A percentile compares a stretch with the other conserved stretches of the same genome.
phyloP scores from a whole-genome alignment of 2,329 filamentous ascomycete species.

The Ophiocordyceps camponoti-saundersi region DNA sequence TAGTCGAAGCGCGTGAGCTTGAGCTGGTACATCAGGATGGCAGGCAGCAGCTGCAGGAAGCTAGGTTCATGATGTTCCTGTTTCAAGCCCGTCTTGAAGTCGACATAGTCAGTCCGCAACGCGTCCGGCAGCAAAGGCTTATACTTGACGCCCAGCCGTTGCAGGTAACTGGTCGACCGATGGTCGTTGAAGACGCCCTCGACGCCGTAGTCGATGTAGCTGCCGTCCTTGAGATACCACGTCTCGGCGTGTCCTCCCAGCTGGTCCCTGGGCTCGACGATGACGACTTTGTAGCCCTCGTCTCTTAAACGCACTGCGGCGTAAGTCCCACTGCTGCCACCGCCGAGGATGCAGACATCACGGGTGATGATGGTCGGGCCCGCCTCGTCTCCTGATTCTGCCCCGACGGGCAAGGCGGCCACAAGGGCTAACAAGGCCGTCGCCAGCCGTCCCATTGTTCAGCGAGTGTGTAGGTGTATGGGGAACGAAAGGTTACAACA shows the following conservation, averaged over 20 bases:
- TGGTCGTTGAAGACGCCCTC: slow-evolving; percentile 15
- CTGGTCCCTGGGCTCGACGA: slow-evolving; percentile 19
- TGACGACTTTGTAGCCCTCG: slow-evolving; percentile 15
- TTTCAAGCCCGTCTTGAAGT: slow-evolving; percentile 4
- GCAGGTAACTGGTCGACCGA: slow-evolving; percentile 18
- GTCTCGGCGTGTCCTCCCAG: slow-evolving; percentile 27
- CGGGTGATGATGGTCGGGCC: background rate
- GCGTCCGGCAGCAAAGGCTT: slow-evolving; percentile 1
- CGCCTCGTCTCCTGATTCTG: too few relatives aligned
- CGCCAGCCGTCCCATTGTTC: background rate
- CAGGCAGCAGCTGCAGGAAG: background rate
- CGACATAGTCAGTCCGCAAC: slow-evolving; percentile 6
- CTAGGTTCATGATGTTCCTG: background rate
- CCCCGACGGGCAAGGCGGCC: too few relatives aligned
- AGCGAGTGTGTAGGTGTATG: too few relatives aligned
- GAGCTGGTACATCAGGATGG: background rate
- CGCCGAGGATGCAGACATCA: background rate
- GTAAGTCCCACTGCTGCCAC: background rate
- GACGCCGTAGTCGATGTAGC: slow-evolving; percentile 12
- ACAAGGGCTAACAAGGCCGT: background rate
- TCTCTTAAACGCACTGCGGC: slow-evolving; percentile 12
- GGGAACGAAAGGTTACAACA: too few relatives aligned
- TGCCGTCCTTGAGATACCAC: slow-evolving; percentile 1
- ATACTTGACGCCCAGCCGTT: slow-evolving; percentile 12
- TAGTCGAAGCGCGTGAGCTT: slow-evolving; percentile 1